Percentiles rank a stretch among this genome's conserved stretches.
Conservation (phyloP, 805 yeast genomes). For the Hanseniaspora taiwanica region DNA sequence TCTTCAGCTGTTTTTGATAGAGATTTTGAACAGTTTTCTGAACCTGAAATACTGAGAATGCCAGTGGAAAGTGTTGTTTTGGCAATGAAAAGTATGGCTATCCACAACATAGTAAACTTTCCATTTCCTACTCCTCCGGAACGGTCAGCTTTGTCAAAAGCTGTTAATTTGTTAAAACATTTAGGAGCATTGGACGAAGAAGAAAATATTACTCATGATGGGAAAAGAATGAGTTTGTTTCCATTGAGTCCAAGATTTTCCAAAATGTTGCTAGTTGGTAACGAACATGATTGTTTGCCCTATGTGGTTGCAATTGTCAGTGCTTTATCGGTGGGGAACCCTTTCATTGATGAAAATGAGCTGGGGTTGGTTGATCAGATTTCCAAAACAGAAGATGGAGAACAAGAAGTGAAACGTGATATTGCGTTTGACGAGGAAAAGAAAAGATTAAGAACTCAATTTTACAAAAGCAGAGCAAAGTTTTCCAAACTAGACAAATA, state of each 20-base stretch:
- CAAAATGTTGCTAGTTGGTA: conserved; percentile 76
- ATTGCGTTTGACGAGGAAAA: conserved; percentile 23
- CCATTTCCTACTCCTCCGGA: conserved; percentile 96
- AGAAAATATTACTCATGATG: conserved; percentile 57
- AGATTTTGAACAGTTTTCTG: conserved; percentile 68
- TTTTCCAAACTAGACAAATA: conserved; percentile 57
- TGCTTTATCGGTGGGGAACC: conserved; percentile 87
- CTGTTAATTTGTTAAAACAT: conserved; percentile 52
- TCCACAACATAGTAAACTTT: conserved; percentile 76
- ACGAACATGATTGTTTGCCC: conserved; percentile 74
- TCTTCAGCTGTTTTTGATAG: conserved; percentile 90
- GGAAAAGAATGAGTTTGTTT: conserved; percentile 75
- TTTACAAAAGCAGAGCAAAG: conserved; percentile 40
- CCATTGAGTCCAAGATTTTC: conserved; percentile 92
- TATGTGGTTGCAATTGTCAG: conserved; percentile 87
- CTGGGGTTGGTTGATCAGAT: conserved; percentile 35
- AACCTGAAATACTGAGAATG: conserved; percentile 87
- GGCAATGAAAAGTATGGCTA: conserved; percentile 95
- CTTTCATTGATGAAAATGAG: conserved; percentile 65
- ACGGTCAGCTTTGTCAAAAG: conserved; percentile 40
- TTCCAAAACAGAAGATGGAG: conserved; percentile 16
- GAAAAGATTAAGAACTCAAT: conserved; percentile 35
- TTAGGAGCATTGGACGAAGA: conserved; percentile 61
- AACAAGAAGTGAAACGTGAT: conserved; percentile 16
- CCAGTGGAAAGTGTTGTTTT: conserved; percentile 94